These are phyloP conservation scores for Nicotiana benthamiana DNA, from an alignment of 257 asterid genomes.

Conservation along the genomic window DNA sequence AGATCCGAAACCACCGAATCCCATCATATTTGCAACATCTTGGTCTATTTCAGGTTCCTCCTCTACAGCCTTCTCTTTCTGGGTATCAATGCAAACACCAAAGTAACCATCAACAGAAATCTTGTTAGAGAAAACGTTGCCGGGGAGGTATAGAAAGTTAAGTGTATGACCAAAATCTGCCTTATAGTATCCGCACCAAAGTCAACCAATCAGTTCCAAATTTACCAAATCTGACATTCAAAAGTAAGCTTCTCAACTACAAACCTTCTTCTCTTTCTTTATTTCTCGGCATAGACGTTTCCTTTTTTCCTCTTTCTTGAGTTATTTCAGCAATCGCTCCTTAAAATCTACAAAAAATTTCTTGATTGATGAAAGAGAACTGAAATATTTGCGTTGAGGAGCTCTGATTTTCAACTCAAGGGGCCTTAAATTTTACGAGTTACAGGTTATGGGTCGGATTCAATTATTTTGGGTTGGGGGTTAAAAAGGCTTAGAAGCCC, in stretches of 20 bases:
- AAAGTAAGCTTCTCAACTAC: neutral
- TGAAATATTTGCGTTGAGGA: too few relatives aligned
- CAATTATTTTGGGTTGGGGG: too few relatives aligned
- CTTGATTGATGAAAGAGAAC: neutral
- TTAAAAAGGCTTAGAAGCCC: too few relatives aligned
- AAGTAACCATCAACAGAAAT: neutral
- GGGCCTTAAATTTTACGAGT: too few relatives aligned
- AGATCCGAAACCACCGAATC: constrained; percentile 84
- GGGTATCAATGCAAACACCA: constrained; percentile 14
- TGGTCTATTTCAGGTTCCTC: constrained; percentile 89
- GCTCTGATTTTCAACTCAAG: too few relatives aligned
- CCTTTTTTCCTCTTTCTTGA: constrained; percentile 93
- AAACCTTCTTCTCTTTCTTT: constrained; percentile 96
- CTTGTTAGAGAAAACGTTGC: neutral
- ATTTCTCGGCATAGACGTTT: constrained; percentile 82
- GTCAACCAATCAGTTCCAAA: neutral
- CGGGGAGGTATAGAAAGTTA: neutral
- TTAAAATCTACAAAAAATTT: constrained; percentile 50
- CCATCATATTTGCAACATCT: constrained; percentile 95
- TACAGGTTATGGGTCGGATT: too few relatives aligned
- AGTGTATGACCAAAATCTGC: neutral
- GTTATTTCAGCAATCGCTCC: constrained; percentile 79
- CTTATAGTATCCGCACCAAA: neutral
- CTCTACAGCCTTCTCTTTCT: constrained; percentile 74
- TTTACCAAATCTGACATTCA: neutral